These are phyloP conservation scores for Phytophthora quininea DNA, from an alignment of 352 stramenopile genomes.

Conservation along the genomic window DNA sequence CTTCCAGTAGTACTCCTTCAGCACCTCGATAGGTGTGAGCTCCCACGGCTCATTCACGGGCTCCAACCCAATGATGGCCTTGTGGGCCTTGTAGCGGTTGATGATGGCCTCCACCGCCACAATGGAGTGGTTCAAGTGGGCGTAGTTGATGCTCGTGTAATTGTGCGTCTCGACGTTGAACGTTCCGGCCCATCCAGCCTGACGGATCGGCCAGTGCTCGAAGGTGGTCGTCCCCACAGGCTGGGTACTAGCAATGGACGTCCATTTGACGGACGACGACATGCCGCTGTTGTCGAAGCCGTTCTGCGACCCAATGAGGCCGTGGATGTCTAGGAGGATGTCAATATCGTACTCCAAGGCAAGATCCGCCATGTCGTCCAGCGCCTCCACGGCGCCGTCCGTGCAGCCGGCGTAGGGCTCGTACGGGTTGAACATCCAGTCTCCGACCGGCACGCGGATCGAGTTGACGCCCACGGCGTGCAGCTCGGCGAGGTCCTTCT, in stretches of 20 bases:
- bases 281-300: slow-evolving; percentile 96
- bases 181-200: slow-evolving; percentile 91
- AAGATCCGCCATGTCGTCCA: slow-evolving; percentile 90
- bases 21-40: slow-evolving; percentile 90
- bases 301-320: slow-evolving; percentile 93
- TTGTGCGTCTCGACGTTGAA: slow-evolving; percentile 89
- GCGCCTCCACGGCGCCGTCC: slow-evolving; percentile 90
- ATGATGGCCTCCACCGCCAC: slow-evolving; percentile 91
- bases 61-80: slow-evolving; percentile 93
- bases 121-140: slow-evolving; percentile 92
- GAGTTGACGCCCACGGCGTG: slow-evolving; percentile 76
- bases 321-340: slow-evolving; percentile 94
- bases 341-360: slow-evolving; percentile 87
- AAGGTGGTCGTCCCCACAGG: slow-evolving; percentile 91
- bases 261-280: slow-evolving; percentile 91
- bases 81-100: slow-evolving; percentile 87
- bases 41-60: slow-evolving; percentile 97
- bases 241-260: slow-evolving; percentile 78
- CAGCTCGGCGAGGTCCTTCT: slow-evolving; percentile 91
- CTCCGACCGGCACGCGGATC: slow-evolving; percentile 91
- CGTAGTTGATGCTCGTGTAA: slow-evolving; percentile 92
- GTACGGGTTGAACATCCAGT: slow-evolving; percentile 97
- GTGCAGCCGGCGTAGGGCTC: slow-evolving; percentile 93
- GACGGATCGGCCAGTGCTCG: slow-evolving; percentile 93
- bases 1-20: slow-evolving; percentile 98